Evolutionary conservation across 208 protist species (phyloP), one percentile per base, ranked within the genome.

Genomic region (Trypanosoma mega): DNA sequence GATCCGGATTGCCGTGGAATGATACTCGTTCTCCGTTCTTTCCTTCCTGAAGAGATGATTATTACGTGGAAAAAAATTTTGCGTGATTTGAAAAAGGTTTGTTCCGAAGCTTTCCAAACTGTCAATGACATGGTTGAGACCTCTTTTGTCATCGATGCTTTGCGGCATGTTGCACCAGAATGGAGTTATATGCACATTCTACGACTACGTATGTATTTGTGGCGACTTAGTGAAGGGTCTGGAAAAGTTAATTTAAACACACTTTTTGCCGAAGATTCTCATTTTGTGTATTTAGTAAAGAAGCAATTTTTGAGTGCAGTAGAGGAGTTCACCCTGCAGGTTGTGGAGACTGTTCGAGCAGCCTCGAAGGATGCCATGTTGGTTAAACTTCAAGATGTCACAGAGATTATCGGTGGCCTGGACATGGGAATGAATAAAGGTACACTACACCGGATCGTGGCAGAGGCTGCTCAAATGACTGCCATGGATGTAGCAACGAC

Each of bases 1-100:
- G 69, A 92, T 58, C 80, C 89, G 4, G 80, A 93, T 12, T 96
- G 89, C 65, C 63, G 74, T 6, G 65, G 51, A 12, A 68, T 92
- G 31, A 61, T 96, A 8, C 41, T 74, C 8, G 33, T 80, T 2
- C 55, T 96, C 20, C 81, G 71, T 6, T 76, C 72, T 18, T 90
- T 78, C 56, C 56, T 96, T 3, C 84, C 85, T 2, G 84, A 92
- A 57, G 76, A 82, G 20, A 11, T 90, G 9, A 74, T 87, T 37
- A 52, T 71, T 21, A 53, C 75, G 31, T 81, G 69, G 21, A 66
- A 78, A 14, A 66, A 68, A 26, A 63, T 74, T 24, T 67, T 93
- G 9, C 55, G 37, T 0, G 58, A 76, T 21, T 48, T 93, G 31
- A 55, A 70, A 33, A 30, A 58, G 2, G 18, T 36, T n/a, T 70